These are phyloP conservation scores for Fusarium buxicola DNA, from an alignment of 2,329 filamentous ascomycete genomes.

Conservation along the genomic window DNA sequence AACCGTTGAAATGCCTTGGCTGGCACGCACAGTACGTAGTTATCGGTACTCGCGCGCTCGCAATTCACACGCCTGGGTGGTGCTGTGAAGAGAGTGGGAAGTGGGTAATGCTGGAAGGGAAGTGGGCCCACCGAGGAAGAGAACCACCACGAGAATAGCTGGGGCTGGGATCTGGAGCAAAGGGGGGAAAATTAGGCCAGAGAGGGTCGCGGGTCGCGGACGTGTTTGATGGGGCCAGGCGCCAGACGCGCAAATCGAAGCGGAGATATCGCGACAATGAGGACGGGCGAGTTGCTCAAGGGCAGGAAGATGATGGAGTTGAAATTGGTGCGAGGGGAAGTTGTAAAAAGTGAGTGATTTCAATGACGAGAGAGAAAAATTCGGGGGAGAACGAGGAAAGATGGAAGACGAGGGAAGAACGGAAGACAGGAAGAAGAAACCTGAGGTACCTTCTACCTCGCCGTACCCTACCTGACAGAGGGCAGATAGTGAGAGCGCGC, in stretches of 20 bases:
- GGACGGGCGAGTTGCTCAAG: conserved; percentile 14
- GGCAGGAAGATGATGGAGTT: conserved; percentile 16
- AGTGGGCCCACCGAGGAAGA: conserved; percentile 45
- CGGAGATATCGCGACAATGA: conserved; percentile 34
- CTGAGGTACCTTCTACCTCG: conserved; percentile 33
- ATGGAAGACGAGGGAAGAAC: conserved; percentile 42
- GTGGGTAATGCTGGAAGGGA: conserved; percentile 43
- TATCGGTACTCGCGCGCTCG: conserved; percentile 33
- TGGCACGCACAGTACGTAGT: conserved; percentile 36
- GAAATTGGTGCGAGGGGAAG: conserved; percentile 25
- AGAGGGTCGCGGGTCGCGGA: conserved; percentile 43
- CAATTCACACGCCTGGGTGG: conserved; percentile 34
- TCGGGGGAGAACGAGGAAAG: conserved; percentile 37
- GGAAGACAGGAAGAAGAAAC: conserved; percentile 31
- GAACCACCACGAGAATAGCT: conserved; percentile 46
- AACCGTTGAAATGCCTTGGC: conserved; percentile 42
- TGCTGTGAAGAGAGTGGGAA: conserved; percentile 38
- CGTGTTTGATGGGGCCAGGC: conserved; percentile 47
- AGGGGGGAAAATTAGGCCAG: conserved; percentile 40
- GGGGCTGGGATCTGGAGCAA: conserved; percentile 46
- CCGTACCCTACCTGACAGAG: conserved; percentile 18
- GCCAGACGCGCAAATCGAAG: conserved; percentile 45
- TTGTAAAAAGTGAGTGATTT: conserved; percentile 39
- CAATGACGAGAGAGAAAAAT: conserved; percentile 38
- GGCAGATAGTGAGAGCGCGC: conserved; percentile 28